phyloP scores from a whole-genome alignment of 148 eudicot genomes.

The Rhododendron williamsianum region DNA sequence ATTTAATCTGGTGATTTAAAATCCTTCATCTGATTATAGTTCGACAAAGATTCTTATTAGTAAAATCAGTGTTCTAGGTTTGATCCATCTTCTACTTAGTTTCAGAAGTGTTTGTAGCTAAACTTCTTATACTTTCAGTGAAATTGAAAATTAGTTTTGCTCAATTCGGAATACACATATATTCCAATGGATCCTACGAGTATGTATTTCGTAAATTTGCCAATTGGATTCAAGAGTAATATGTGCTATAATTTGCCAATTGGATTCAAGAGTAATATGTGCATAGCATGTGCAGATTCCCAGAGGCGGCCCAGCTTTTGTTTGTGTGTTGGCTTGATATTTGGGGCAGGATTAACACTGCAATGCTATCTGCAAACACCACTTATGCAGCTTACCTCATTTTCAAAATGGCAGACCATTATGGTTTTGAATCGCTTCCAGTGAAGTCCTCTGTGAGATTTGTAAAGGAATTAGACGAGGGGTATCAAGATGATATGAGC shows the following conservation, averaged over 20 bases:
- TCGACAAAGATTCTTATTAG: no score
- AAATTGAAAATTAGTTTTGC: no score
- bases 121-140: background rate
- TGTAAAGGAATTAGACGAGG: slow-evolving; percentile 16
- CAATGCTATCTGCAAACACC: no score
- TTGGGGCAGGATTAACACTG: no score
- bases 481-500: slow-evolving; percentile 10
- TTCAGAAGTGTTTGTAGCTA: background rate
- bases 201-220: background rate
- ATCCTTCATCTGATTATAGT: background rate
- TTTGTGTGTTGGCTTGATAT: no score
- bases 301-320: no score
- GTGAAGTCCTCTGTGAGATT: background rate
- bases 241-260: no score
- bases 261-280: background rate
- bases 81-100: no score
- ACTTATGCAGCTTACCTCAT: slow-evolving; percentile 10
- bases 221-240: no score
- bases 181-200: background rate
- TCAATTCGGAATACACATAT: background rate
- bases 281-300: no score
- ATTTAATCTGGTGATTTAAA: no score
- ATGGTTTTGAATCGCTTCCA: background rate
- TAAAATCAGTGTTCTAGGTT: no score
- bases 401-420: background rate